Evolutionary conservation across 2,329 filamentous ascomycete genomes (phyloP), one percentile per base, ranked within the genome.

Genomic region (Seiridium unicorne): DNA sequence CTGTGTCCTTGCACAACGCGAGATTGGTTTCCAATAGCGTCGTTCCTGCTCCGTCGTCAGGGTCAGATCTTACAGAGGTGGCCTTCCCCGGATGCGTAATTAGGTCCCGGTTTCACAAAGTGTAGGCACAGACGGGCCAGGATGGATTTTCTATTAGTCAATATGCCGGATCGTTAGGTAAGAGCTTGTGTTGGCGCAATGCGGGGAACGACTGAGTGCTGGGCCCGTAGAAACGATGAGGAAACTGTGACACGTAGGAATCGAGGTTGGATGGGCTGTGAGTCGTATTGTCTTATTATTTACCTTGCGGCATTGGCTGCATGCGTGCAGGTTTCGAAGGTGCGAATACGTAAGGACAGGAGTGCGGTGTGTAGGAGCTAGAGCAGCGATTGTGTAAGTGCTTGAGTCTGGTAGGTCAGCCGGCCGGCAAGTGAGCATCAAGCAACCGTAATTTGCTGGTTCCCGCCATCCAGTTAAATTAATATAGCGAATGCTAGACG

Each of bases 91-190:
- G 57, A 59, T 55, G 55, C 13, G 49, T 51, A 3, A 4, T 9
- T 38, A 55, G 49, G 47, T 59, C 32, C 49, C 47, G 32, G 48
- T 53, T 42, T 44, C 47, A 59, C 57, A 35, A 38, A 42, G 10
- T 6, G 13, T 44, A 57, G 36, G 40, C 47, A 60, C 26, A 49
- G 40, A 51, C 53, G 38, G 38, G 34, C 59, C 44, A 44, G 34
- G 47, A 47, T 59, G 65, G 65, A 44, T 64, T 79, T 79, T 76
- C 71, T 78, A 76, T 81, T 80, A 80, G 78, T 80, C 78, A 80
- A 77, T 65, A 62, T 62, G 66, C 62, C 68, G 66, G 65, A 62
- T 64, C 76, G 70, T 81, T 81, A 81, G 77, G 78, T 80, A 81
- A 81, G 69, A 74, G 65, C 67, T 67, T 69, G 67, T 62, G 67